Evolutionary conservation across 1,284 basidiomycete genomes (phyloP).

Genomic region (Lentinula novae-zelandiae): DNA sequence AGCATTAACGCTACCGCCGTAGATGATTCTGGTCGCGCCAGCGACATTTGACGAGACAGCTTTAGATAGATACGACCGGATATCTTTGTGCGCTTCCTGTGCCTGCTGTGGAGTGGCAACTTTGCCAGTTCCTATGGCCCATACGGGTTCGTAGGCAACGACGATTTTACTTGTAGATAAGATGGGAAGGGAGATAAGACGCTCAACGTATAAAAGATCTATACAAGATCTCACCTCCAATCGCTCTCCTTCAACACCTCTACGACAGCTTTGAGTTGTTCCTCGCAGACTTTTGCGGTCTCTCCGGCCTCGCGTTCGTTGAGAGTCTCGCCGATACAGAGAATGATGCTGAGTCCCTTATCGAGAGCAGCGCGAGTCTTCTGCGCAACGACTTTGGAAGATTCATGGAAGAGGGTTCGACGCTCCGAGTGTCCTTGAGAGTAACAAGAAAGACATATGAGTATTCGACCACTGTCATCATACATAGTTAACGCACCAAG

Average conservation of each 20-base stretch:
- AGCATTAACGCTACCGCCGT: conserved; percentile 91
- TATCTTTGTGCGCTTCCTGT: conserved; percentile 87
- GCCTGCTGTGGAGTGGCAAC: conserved; percentile 92
- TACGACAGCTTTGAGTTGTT: conserved; percentile 81
- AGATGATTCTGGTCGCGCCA: conserved; percentile 84
- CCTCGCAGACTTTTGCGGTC: conserved; percentile 80
- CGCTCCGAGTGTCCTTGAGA: conserved; percentile 88
- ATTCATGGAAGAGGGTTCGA: conserved; percentile 89
- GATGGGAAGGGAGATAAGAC: not conserved
- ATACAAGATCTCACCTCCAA: conserved; percentile 65
- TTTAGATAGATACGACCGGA: conserved; percentile 74
- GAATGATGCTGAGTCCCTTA: conserved; percentile 80
- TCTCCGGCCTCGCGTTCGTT: conserved; percentile 80
- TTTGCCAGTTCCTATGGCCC: conserved; percentile 98
- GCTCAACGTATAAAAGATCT: not conserved
- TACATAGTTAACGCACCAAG: conserved; percentile 53
- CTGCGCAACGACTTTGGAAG: conserved; percentile 77
- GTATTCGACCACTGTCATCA: not conserved
- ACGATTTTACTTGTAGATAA: conserved; percentile 71
- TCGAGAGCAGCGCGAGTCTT: conserved; percentile 86
- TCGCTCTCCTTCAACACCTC: conserved; percentile 59
- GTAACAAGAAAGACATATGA: not conserved
- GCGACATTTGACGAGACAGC: conserved; percentile 72
- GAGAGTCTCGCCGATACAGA: conserved; percentile 95
- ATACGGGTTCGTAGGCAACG: conserved; percentile 95